Evolutionary conservation across 371 early-diverging fungal species (phyloP).

Genomic region (Smittium culicis): DNA sequence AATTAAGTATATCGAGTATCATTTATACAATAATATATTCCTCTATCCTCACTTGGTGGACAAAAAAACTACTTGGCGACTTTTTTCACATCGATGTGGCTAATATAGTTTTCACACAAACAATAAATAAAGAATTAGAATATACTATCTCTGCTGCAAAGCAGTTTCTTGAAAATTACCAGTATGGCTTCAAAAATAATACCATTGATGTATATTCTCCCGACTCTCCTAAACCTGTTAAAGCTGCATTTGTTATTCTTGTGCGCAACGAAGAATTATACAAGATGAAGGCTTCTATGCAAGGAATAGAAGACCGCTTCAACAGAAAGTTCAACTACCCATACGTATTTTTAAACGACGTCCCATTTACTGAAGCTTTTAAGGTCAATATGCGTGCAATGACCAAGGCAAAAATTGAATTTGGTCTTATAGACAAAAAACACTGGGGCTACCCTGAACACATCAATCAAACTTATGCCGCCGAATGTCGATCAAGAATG

Average conservation of each 20-base stretch:
- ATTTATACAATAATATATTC: too few relatives aligned
- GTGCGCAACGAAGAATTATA: conserved; percentile 64
- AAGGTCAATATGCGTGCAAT: conserved; percentile 40
- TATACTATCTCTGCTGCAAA: too few relatives aligned
- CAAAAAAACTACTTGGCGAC: too few relatives aligned
- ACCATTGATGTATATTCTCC: conserved; percentile 1
- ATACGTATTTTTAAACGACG: conserved; percentile 81
- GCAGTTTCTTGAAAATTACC: too few relatives aligned
- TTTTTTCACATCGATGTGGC: too few relatives aligned
- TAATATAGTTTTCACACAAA: too few relatives aligned
- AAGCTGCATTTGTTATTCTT: conserved; percentile 54
- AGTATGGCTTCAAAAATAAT: too few relatives aligned
- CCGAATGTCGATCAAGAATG: conserved; percentile 23
- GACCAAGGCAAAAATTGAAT: conserved; percentile 36
- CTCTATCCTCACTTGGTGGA: too few relatives aligned
- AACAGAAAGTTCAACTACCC: conserved; percentile 79
- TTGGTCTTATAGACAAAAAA: conserved; percentile 48
- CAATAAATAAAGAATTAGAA: too few relatives aligned
- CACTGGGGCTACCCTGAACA: conserved; percentile 73
- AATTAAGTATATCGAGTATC: too few relatives aligned
- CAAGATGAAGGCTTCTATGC: conserved; percentile 48
- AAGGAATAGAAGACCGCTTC: conserved; percentile 69
- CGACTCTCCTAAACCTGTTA: conserved; percentile 14
- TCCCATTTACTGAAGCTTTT: conserved; percentile 71
- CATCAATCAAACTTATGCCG: conserved; percentile 40